Evolutionary conservation across 2,329 filamentous ascomycete species (phyloP).

Genomic region (Coleophoma eucalyptorum): DNA sequence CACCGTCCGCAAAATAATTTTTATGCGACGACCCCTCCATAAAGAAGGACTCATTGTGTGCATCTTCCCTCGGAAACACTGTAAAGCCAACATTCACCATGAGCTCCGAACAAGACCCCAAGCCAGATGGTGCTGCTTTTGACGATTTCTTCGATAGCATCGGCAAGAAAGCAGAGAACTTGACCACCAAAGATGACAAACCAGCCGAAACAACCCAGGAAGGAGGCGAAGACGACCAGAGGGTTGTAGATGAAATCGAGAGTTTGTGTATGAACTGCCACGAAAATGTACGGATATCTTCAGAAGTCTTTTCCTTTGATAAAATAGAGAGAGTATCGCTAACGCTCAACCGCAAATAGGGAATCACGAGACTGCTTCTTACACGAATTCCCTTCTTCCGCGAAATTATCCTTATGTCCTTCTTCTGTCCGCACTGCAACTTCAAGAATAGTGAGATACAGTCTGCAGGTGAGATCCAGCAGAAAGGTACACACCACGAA

Average conservation of each 20-base stretch:
- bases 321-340: too few species aligned
- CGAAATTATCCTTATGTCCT: conserved; percentile 97
- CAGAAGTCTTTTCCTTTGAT: background rate
- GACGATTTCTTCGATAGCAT: conserved; percentile 61
- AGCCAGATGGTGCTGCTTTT: conserved; percentile 35
- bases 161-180: conserved; percentile 53
- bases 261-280: conserved; percentile 85
- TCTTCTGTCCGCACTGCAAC: conserved; percentile 84
- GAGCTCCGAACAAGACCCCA: conserved; percentile 32
- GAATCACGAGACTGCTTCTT: conserved; percentile 79
- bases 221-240: conserved; percentile 41
- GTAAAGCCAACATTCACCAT: conserved; percentile 32
- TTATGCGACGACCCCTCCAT: conserved; percentile 16
- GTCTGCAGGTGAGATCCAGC: conserved; percentile 86
- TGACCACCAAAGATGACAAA: conserved; percentile 29
- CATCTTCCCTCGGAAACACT: conserved; percentile 2
- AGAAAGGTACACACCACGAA: conserved; percentile 80
- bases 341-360: conserved; percentile 42
- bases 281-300: conserved; percentile 60
- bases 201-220: conserved; percentile 10
- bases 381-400: conserved; percentile 96
- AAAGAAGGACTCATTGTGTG: conserved; percentile 11
- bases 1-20: background rate
- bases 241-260: conserved; percentile 65
- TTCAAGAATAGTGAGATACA: conserved; percentile 94